Base-by-base conservation (phyloP, 2,329 filamentous ascomycete genomes). In the Penicillium sp. region DNA sequence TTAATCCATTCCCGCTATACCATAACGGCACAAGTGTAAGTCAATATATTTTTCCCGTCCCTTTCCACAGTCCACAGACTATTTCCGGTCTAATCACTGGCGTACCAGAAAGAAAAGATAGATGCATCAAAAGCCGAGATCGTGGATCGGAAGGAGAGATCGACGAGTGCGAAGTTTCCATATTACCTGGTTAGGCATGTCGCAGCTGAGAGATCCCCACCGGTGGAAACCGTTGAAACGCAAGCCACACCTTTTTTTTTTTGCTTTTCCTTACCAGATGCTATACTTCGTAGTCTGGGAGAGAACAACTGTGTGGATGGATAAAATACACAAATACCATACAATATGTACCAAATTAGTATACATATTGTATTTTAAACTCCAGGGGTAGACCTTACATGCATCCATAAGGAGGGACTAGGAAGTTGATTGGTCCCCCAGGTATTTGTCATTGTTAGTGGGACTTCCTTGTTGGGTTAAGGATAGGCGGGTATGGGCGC, bases 171-270 rank as follows among this genome's bases (percentile, higher is more conserved):
- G 50, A 57, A 60, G 53, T 52, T 46, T 52, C 53, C 47, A 55
- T 38, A 61, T 52, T 63, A 52, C 60, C 56, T 26, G 29, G 45
- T 64, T 61, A 32, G 58, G 63, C 42, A 38, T 55, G 55, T 55
- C 56, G 61, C 61, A 59, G 55, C 57, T 58, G 47, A 34, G 14
- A 49, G 29, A 49, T 53, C 58, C 57, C 55, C 60, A 61, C 58
- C 45, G 50, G 61, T 66, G 62, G 62, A 63, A 66, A 64, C 63
- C 63, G 63, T 66, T 66, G 59, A 60, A 60, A 55, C 57, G 50
- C 55, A 62, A 58, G 62, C 63, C 62, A 65, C 62, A 65, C 61
- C 59, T 61, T 62, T 60, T 64, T n/a, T n/a, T n/a, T 63, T 63
- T 47, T 53, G 42, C 40, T 39, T 55, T 60, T 50, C 29, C 34